Conservation (phyloP, 1,284 basidiomycete genomes). For the Malassezia psittaci region DNA sequence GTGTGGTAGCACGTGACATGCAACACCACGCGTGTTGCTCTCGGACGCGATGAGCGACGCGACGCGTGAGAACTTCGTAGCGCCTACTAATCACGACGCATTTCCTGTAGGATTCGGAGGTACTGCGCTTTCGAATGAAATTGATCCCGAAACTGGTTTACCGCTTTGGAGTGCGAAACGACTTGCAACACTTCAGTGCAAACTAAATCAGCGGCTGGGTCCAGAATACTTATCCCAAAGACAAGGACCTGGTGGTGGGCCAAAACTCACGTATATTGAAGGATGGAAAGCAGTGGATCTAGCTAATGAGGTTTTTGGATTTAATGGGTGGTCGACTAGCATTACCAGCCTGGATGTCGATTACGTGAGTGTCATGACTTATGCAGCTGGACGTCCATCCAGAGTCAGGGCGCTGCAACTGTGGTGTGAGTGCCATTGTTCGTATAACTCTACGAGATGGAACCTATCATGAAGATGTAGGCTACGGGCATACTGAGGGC, state of each 20-base stretch:
- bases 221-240: conserved; percentile 84
- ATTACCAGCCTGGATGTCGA: conserved; percentile 66
- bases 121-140: neutral
- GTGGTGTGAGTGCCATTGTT: conserved; percentile 75
- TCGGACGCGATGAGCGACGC: neutral
- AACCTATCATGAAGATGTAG: conserved; percentile 66
- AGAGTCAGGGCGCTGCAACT: conserved; percentile 55
- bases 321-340: conserved; percentile 90
- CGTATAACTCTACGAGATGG: conserved; percentile 80
- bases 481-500: conserved; percentile 80
- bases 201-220: conserved; percentile 76
- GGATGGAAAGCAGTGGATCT: conserved; percentile 69
- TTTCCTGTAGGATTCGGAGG: conserved; percentile 11
- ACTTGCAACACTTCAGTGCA: conserved; percentile 64
- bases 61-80: neutral
- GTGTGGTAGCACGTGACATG: conserved; percentile 53
- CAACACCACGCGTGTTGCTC: conserved; percentile 1
- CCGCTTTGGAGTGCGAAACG: conserved; percentile 26
- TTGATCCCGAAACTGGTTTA: conserved; percentile 10
- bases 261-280: conserved; percentile 83
- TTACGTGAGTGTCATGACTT: conserved; percentile 50
- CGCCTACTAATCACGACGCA: neutral
- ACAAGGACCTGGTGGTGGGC: conserved; percentile 63
- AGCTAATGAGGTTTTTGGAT: conserved; percentile 96
- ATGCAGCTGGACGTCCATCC: conserved; percentile 51